These are phyloP conservation scores for Polychaeton citri DNA, from an alignment of 2,329 filamentous ascomycete genomes.

Conservation along the genomic window DNA sequence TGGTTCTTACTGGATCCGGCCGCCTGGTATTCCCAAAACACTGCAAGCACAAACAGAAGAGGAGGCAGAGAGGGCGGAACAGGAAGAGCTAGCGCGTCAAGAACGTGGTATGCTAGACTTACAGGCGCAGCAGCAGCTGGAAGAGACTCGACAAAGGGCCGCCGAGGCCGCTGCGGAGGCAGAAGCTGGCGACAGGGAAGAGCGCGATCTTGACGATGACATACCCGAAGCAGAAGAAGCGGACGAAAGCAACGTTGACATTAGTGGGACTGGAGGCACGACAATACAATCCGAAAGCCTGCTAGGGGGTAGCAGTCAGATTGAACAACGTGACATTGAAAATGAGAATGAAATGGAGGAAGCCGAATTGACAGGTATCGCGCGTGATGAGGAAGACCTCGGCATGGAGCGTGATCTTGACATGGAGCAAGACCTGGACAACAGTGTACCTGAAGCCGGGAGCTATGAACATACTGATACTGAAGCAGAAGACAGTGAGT, in stretches of 20 bases:
- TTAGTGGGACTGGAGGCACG: conserved; percentile 17
- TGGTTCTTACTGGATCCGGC: conserved; percentile 79
- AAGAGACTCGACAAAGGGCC: conserved; percentile 29
- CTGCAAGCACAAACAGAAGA: conserved; percentile 85
- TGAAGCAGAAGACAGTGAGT: conserved; percentile 30
- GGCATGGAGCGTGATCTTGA: conserved; percentile 15
- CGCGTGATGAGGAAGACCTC: conserved; percentile 35
- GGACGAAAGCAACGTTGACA: conserved; percentile 42
- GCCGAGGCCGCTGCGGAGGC: conserved; percentile 27
- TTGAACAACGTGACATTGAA: conserved; percentile 25
- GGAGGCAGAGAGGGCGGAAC: conserved; percentile 74
- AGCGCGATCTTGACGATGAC: conserved; percentile 43
- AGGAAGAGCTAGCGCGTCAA: conserved; percentile 57
- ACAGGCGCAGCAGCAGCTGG: conserved; percentile 47
- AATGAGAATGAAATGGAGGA: conserved; percentile 32
- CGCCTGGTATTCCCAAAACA: conserved; percentile 78
- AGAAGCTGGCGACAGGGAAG: conserved; percentile 26
- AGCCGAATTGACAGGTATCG: conserved; percentile 31
- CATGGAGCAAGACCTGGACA: conserved; percentile 27
- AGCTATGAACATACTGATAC: conserved; percentile 43
- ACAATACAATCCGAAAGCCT: conserved; percentile 37
- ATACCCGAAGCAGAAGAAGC: conserved; percentile 49
- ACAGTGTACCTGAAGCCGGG: conserved; percentile 39
- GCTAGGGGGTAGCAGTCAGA: conserved; percentile 31
- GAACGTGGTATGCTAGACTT: conserved; percentile 63